Conservation (phyloP, 768 basidiomycete genomes). For the Lanmaoa rubissima region DNA sequence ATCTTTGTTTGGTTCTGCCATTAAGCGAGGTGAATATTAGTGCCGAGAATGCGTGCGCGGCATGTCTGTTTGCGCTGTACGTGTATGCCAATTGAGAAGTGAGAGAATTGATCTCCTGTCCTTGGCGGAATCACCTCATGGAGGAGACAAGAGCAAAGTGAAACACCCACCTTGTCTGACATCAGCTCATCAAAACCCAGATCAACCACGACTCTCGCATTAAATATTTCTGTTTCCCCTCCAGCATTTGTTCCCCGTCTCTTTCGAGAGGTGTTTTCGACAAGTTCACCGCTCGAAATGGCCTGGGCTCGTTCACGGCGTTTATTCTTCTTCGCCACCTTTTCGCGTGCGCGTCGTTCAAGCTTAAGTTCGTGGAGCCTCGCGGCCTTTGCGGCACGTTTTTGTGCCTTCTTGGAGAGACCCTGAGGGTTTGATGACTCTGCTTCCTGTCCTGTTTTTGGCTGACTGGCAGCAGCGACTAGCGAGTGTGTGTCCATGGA, state of each 20-base stretch:
- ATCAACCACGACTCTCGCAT: conserved; percentile 77
- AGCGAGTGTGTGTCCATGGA: conserved; percentile 20
- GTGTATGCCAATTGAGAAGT: conserved; percentile 89
- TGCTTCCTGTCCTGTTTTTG: conserved; percentile 12
- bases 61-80: conserved; percentile 82
- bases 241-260: conserved; percentile 26
- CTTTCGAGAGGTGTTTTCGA: conserved; percentile 20
- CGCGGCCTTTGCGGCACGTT: conserved; percentile 71
- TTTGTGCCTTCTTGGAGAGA: conserved; percentile 77
- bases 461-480: conserved; percentile 12
- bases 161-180: conserved; percentile 77
- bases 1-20: conserved; percentile 61
- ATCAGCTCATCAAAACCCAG: conserved; percentile 91
- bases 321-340: conserved; percentile 73
- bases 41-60: conserved; percentile 63
- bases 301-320: conserved; percentile 58
- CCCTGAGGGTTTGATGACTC: conserved; percentile 23
- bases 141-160: conserved; percentile 11
- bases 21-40: conserved; percentile 81
- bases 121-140: conserved; percentile 12
- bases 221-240: conserved; percentile 44
- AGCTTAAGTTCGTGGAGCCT: conserved; percentile 64
- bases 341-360: conserved; percentile 75
- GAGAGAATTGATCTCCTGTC: conserved; percentile 87
- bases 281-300: conserved; percentile 46